Percentiles rank a stretch among this genome's conserved stretches.
Conservation (phyloP, 805 yeast genomes). For the Wickerhamomyces rabaulensis region DNA sequence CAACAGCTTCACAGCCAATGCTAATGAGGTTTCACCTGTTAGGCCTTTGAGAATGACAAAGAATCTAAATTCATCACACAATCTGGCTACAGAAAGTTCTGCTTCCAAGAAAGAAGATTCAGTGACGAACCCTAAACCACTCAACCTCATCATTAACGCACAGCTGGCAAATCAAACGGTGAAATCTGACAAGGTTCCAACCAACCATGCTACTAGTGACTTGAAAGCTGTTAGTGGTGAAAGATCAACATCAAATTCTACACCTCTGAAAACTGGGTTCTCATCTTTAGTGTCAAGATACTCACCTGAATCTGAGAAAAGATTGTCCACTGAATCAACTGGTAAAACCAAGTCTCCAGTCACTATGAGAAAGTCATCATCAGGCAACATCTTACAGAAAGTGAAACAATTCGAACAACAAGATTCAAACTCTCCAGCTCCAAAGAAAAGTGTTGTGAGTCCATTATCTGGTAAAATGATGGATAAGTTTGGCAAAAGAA, state of each 20-base stretch:
- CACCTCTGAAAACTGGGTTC: conserved; percentile 10
- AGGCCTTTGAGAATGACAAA: conserved; percentile 68
- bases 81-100: not conserved
- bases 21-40: conserved; percentile 38
- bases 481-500: conserved; percentile 18
- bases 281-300: conserved; percentile 12
- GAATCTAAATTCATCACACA: not conserved
- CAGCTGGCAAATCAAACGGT: conserved; percentile 10
- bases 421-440: conserved; percentile 4
- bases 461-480: conserved; percentile 18
- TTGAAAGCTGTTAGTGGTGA: conserved; percentile 1
- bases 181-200: conserved; percentile 2
- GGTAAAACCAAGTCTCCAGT: conserved; percentile 1
- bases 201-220: conserved; percentile 1
- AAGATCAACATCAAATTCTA: not conserved
- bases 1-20: not conserved
- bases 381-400: conserved; percentile 25
- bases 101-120: conserved; percentile 13
- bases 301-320: conserved; percentile 10
- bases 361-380: conserved; percentile 22
- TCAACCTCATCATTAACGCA: conserved; percentile 17
- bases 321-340: not conserved
- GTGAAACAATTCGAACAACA: conserved; percentile 28
- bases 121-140: conserved; percentile 13
- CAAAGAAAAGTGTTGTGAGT: conserved; percentile 8